These are phyloP conservation scores for Pseudocercospora vitis DNA, from an alignment of 2,329 filamentous ascomycete genomes.

Conservation along the genomic window DNA sequence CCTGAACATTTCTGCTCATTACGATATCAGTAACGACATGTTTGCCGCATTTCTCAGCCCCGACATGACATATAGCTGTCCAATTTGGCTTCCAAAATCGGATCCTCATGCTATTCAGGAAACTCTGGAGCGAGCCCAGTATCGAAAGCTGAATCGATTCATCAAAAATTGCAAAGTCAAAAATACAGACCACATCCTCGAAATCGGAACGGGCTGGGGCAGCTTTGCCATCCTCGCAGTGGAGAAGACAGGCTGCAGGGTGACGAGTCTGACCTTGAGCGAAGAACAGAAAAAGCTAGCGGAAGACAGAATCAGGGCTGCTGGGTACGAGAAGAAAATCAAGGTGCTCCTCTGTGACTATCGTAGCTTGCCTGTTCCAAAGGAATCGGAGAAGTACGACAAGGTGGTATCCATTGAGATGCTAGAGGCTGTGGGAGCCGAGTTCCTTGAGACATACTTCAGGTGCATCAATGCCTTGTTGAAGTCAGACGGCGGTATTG, in stretches of 20 bases:
- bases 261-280: constrained; percentile 68
- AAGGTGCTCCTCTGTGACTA: constrained; percentile 70
- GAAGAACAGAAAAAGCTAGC: constrained; percentile 68
- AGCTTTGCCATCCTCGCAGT: constrained; percentile 71
- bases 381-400: constrained; percentile 54
- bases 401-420: constrained; percentile 76
- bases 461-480: constrained; percentile 61
- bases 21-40: constrained; percentile 75
- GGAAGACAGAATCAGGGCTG: constrained; percentile 62
- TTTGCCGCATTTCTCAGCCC: constrained; percentile 70
- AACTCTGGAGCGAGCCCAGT: constrained; percentile 64
- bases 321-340: constrained; percentile 61
- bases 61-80: constrained; percentile 77
- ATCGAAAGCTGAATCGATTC: constrained; percentile 65
- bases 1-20: constrained; percentile 70
- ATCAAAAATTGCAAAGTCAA: constrained; percentile 66
- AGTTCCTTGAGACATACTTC: constrained; percentile 69
- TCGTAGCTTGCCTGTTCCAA: constrained; percentile 57
- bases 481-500: constrained; percentile 65
- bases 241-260: constrained; percentile 62
- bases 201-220: constrained; percentile 76
- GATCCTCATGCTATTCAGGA: constrained; percentile 51
- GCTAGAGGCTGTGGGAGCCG: constrained; percentile 70
- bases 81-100: constrained; percentile 59
- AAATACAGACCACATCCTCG: constrained; percentile 65